These are phyloP conservation scores for Talaromyces marneffei DNA, from an alignment of 2,329 filamentous ascomycete species.

Conservation along the genomic window DNA sequence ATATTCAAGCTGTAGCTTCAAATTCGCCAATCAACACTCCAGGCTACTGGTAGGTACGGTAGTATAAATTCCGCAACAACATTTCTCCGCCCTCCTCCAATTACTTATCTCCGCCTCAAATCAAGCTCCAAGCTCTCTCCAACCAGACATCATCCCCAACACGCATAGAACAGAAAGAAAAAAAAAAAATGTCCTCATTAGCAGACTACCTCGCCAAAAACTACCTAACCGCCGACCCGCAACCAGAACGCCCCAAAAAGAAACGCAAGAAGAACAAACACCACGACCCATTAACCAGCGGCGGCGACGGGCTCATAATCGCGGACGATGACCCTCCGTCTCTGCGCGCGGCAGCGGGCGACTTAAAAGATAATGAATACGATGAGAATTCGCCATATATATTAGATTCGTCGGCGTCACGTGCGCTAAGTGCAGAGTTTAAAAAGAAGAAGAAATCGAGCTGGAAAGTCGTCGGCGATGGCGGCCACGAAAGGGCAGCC, in stretches of 20 bases:
- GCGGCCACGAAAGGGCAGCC: not conserved
- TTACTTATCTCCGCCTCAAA: not conserved
- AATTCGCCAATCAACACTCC: not conserved
- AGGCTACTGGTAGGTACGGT: too few relatives aligned
- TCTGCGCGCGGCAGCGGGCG: conserved; percentile 26
- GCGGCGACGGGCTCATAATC: conserved; percentile 33
- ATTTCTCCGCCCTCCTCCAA: conserved; percentile 9
- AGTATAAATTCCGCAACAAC: conserved; percentile 18
- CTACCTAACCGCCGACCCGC: conserved; percentile 67
- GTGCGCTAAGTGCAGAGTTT: conserved; percentile 48
- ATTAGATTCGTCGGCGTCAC: conserved; percentile 20
- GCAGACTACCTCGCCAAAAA: conserved; percentile 84
- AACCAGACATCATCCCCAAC: not conserved
- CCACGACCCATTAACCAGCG: conserved; percentile 32
- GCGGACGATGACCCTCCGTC: conserved; percentile 38
- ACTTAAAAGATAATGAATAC: conserved; percentile 26
- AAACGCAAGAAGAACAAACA: conserved; percentile 52
- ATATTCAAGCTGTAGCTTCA: not conserved
- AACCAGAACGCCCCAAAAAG: conserved; percentile 35
- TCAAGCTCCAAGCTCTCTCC: not conserved
- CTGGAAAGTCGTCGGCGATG: conserved; percentile 22
- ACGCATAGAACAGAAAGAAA: conserved; percentile 6
- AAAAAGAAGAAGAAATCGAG: conserved; percentile 66
- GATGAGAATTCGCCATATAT: conserved; percentile 29
- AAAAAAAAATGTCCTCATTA: conserved; percentile 52